Percentiles rank a stretch among this genome's conserved stretches.
Evolutionary conservation across 2,329 filamentous ascomycete species (phyloP).

Genomic region (Fusarium tanahbumbuense): DNA sequence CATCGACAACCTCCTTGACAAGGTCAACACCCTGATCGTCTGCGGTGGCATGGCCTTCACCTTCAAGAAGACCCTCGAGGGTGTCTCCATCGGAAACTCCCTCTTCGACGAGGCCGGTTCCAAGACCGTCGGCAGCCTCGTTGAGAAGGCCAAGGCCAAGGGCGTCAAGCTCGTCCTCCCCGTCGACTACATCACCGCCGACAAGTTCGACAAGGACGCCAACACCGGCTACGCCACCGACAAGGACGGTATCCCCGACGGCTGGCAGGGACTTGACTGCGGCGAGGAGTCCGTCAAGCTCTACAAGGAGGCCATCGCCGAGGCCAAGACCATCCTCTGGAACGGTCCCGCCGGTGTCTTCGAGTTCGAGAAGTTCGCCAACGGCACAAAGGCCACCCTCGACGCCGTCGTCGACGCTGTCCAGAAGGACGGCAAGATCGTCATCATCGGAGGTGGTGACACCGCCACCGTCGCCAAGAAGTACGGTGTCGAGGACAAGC

Average conservation of each 20-base stretch:
- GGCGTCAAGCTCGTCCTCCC: slow-evolving; percentile 95
- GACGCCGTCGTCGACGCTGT: slow-evolving; percentile 87
- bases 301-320: slow-evolving; percentile 86
- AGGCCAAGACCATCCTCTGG: slow-evolving; percentile 97
- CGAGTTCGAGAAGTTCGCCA: slow-evolving; percentile 94
- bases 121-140: slow-evolving; percentile 88
- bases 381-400: slow-evolving; percentile 90
- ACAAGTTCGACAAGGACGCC: slow-evolving; percentile 92
- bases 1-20: slow-evolving; percentile 98
- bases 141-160: slow-evolving; percentile 97
- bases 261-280: slow-evolving; percentile 98
- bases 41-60: slow-evolving; percentile 99
- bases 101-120: slow-evolving; percentile 94
- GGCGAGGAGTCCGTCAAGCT: slow-evolving; percentile 88
- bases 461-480: slow-evolving; percentile 98
- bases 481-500: slow-evolving; percentile 94
- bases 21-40: slow-evolving; percentile 96
- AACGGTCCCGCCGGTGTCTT: slow-evolving; percentile 98
- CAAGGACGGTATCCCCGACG: slow-evolving; percentile 89
- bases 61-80: slow-evolving; percentile 98
- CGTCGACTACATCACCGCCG: slow-evolving; percentile 93
- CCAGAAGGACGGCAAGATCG: slow-evolving; percentile 83
- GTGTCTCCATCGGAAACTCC: slow-evolving; percentile 87
- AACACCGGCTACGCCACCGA: slow-evolving; percentile 85
- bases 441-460: slow-evolving; percentile 98